These are phyloP conservation scores for Aspergillus cristatus DNA, from an alignment of 495 filamentous ascomycete genomes.

Conservation along the genomic window DNA sequence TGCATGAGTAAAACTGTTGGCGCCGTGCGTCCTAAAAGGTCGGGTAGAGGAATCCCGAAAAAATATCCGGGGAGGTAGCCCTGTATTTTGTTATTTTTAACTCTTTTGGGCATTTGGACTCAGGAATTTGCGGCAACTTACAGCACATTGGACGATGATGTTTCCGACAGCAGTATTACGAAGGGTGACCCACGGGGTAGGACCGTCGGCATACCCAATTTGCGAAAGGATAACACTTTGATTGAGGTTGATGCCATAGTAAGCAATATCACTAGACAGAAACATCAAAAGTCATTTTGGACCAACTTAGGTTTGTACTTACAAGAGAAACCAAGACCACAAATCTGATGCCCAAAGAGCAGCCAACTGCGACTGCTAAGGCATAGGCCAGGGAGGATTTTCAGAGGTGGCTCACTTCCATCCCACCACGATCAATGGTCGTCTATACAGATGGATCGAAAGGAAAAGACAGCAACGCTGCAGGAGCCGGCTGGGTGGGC, in stretches of 20 bases:
- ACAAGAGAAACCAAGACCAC: background rate
- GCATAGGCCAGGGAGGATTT: too few relatives aligned
- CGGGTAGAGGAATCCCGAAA: constrained; percentile 24
- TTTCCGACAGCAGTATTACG: constrained; percentile 26
- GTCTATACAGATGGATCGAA: too few relatives aligned
- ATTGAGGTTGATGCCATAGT: constrained; percentile 32
- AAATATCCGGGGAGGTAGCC: constrained; percentile 30
- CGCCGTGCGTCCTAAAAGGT: constrained; percentile 21
- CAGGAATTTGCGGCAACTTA: constrained; percentile 1
- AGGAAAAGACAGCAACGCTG: too few relatives aligned
- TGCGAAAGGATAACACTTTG: constrained; percentile 22
- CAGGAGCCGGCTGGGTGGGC: too few relatives aligned
- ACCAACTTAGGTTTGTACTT: background rate
- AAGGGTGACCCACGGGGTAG: constrained; percentile 20
- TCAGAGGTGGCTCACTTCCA: too few relatives aligned
- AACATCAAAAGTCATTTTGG: background rate
- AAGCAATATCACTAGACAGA: constrained; percentile 20
- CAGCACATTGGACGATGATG: constrained; percentile 23
- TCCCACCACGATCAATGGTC: too few relatives aligned
- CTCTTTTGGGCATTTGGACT: background rate
- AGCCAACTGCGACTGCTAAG: too few relatives aligned
- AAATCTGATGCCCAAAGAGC: too few relatives aligned
- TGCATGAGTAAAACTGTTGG: constrained; percentile 21
- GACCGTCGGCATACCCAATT: constrained; percentile 24
- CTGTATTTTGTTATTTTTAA: background rate